phyloP scores from a whole-genome alignment of 2,329 filamentous ascomycete genomes.

The Harringtonia aguacate region DNA sequence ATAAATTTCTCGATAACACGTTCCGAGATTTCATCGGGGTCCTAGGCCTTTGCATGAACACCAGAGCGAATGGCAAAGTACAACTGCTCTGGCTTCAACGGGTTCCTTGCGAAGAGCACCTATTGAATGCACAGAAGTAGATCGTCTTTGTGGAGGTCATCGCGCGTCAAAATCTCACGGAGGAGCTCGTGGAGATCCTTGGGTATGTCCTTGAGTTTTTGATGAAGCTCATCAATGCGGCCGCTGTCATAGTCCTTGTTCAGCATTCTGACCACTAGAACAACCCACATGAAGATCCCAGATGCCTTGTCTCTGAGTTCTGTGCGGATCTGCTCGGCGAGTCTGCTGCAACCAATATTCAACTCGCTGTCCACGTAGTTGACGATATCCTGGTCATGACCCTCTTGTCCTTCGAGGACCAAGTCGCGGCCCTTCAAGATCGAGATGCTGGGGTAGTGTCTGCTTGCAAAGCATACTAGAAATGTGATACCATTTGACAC shows the following conservation, averaged over 20 bases:
- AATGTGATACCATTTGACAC: constrained; percentile 12
- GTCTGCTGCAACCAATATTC: constrained; percentile 6
- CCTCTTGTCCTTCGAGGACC: constrained; percentile 23
- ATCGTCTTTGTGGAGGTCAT: constrained; percentile 26
- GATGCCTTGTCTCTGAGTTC: constrained; percentile 25
- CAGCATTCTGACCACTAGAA: constrained; percentile 26
- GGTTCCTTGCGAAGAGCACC: constrained; percentile 37
- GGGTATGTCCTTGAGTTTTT: constrained; percentile 14
- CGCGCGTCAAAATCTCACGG: constrained; percentile 35
- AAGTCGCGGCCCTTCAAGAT: constrained; percentile 18
- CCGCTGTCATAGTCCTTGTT: constrained; percentile 22
- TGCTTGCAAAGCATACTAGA: constrained; percentile 31
- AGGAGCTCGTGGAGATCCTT: background rate
- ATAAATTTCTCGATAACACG: constrained; percentile 23
- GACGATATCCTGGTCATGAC: constrained; percentile 19
- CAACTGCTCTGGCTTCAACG: constrained; percentile 31
- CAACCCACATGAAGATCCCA: constrained; percentile 33
- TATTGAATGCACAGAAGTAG: constrained; percentile 38
- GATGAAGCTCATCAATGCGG: constrained; percentile 13
- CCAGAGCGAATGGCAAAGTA: constrained; percentile 28
- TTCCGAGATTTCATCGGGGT: constrained; percentile 5
- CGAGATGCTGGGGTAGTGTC: constrained; percentile 34
- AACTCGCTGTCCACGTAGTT: background rate
- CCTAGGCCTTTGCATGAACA: constrained; percentile 1
- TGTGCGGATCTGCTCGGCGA: constrained; percentile 10